Percentiles rank a stretch among this genome's conserved stretches.
Evolutionary conservation across 2,329 filamentous ascomycete genomes (phyloP).

Genomic region (Seiridium cupressi): DNA sequence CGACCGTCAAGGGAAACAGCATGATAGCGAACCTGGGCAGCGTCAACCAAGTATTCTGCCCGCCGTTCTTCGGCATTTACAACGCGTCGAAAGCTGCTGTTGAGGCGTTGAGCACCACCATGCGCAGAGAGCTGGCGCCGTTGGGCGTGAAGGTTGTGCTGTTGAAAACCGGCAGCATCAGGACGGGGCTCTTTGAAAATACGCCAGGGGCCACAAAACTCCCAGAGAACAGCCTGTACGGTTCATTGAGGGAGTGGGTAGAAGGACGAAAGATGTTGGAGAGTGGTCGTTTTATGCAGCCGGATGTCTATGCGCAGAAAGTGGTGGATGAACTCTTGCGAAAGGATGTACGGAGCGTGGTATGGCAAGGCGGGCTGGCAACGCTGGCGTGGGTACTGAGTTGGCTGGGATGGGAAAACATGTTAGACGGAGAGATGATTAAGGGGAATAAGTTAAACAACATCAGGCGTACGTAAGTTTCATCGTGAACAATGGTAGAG

Average conservation of each 20-base stretch:
- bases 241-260: neutral
- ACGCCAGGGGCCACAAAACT: neutral
- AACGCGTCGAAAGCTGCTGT: slow-evolving; percentile 11
- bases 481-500: too few species aligned
- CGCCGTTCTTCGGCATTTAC: slow-evolving; percentile 3
- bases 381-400: slow-evolving; percentile 3
- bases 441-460: neutral
- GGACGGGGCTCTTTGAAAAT: slow-evolving; percentile 3
- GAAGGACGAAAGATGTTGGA: slow-evolving; percentile 1
- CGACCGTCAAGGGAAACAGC: neutral
- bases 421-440: neutral
- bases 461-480: too few species aligned
- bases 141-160: slow-evolving; percentile 7
- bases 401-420: slow-evolving; percentile 6
- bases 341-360: neutral
- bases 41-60: slow-evolving; percentile 4
- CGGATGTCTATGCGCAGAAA: neutral
- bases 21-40: slow-evolving; percentile 2
- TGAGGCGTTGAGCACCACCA: neutral
- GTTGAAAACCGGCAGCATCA: slow-evolving; percentile 7
- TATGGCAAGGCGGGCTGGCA: slow-evolving; percentile 2
- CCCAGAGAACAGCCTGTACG: neutral
- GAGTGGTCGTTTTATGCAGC: neutral
- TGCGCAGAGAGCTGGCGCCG: slow-evolving; percentile 6
- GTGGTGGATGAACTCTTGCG: neutral